Base-by-base conservation (phyloP, 345 rosid species). In the Ricinus communis region DNA sequence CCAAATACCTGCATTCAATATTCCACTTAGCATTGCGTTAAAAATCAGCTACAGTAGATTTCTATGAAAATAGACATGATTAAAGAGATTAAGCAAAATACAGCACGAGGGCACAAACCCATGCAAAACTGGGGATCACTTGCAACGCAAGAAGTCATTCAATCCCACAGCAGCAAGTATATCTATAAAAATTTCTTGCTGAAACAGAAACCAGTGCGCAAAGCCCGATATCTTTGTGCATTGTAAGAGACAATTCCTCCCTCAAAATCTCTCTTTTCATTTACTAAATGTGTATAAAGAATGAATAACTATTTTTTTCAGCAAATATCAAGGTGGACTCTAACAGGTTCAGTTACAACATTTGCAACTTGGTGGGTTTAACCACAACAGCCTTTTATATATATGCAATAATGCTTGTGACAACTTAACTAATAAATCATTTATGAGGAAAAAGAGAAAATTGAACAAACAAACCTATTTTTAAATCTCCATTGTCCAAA, bases 1-100 rank as follows among this genome's bases (percentile, higher is more conserved):
- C 91, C 78, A 88, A 77, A 80, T 86, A 86, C 68, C 93, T 88
- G 79, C 70, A 73, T 16, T 59, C 30, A 68, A 53, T 66, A 76
- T 62, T 71, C 73, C 16, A n/a, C 7, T 5, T 33, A 46, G 65
- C 49, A 25, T 22, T 54, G 56, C 15, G 55, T 57, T 57, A 1
- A 60, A 36, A 49, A 60, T 70, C 47, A 51, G n/a, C 61, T 30
- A 40, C 18, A 27, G 4, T 15, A 30, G 7, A 66, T 21, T 43
- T 54, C 43, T 27, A 33, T 5, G 25, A 64, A 10, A 72, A 58
- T 4, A 38, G n/a, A n/a, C 3, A 36, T 4, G 51, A 51, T 31
- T 22, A 25, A 45, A 24, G 53, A 45, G 21, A 25, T 12, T 61
- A 13, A 24, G 13, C 19, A 63, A 45, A 11, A n/a, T n/a, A 63